Conservation (phyloP, 2,329 filamentous ascomycete species). For the Colletotrichum sp. region DNA sequence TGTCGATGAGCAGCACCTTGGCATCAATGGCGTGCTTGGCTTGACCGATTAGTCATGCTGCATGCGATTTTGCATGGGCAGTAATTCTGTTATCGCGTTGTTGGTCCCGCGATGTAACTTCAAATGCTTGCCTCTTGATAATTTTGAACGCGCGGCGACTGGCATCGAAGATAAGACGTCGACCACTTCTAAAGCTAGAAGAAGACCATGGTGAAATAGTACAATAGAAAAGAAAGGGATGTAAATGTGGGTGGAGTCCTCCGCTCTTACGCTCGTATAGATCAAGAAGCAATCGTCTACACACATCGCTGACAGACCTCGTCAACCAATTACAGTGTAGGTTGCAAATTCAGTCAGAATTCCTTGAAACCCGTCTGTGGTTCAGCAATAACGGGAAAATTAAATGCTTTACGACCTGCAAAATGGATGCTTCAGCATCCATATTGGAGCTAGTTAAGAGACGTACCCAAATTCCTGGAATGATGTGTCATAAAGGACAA, state of each 20-base stretch:
- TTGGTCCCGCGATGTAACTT: background rate
- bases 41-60: background rate
- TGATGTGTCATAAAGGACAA: background rate
- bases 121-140: background rate
- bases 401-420: background rate
- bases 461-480: background rate
- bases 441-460: background rate
- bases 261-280: background rate
- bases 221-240: background rate
- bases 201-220: background rate
- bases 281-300: background rate
- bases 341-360: background rate
- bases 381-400: background rate
- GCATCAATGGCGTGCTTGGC: conserved; percentile 9
- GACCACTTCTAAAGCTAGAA: background rate
- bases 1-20: conserved; percentile 4
- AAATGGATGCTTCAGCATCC: background rate
- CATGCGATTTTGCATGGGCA: background rate
- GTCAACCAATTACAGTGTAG: background rate
- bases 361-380: rapidly evolving
- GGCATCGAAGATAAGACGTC: background rate
- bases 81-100: background rate
- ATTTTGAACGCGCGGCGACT: background rate
- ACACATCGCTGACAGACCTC: background rate
- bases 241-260: background rate